These are phyloP conservation scores for Apiotrichum porosum DNA, from an alignment of 1,284 basidiomycete genomes.

Conservation along the genomic window DNA sequence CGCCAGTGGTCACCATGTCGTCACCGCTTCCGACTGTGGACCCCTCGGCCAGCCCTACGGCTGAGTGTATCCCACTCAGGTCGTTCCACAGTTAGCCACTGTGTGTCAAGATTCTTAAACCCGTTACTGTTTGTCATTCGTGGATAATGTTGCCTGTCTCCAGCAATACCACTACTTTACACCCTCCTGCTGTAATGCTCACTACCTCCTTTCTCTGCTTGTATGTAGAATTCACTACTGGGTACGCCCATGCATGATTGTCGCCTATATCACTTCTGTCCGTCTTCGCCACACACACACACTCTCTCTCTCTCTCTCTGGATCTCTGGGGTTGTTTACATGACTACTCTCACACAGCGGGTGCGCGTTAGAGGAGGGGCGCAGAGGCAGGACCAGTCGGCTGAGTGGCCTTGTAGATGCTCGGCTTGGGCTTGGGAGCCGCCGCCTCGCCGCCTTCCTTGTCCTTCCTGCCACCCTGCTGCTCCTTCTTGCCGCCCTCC, in stretches of 20 bases:
- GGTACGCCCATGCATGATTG: not conserved
- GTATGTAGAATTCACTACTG: not conserved
- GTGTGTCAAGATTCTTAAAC: no score
- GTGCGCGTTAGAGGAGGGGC: conserved; percentile 9
- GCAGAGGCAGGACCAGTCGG: conserved; percentile 10
- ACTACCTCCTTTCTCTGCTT: no score
- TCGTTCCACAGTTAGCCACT: no score
- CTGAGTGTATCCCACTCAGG: not conserved
- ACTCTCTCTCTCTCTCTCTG: not conserved
- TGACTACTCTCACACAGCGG: not conserved
- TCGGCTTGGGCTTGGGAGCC: conserved; percentile 20
- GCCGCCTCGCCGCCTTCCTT: not conserved
- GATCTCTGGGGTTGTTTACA: no score
- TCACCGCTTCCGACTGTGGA: not conserved
- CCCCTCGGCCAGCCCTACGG: no score
- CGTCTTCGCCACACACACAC: not conserved
- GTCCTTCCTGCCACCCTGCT: not conserved
- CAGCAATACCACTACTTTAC: no score
- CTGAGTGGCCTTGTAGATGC: conserved; percentile 26
- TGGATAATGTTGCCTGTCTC: not conserved
- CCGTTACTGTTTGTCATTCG: not conserved
- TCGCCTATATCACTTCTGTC: no score
- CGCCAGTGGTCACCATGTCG: no score
- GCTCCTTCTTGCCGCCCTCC: not conserved
- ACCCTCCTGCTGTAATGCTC: not conserved